Base-by-base conservation (phyloP, 208 protist genomes). In the Strigomonas culicis region DNA sequence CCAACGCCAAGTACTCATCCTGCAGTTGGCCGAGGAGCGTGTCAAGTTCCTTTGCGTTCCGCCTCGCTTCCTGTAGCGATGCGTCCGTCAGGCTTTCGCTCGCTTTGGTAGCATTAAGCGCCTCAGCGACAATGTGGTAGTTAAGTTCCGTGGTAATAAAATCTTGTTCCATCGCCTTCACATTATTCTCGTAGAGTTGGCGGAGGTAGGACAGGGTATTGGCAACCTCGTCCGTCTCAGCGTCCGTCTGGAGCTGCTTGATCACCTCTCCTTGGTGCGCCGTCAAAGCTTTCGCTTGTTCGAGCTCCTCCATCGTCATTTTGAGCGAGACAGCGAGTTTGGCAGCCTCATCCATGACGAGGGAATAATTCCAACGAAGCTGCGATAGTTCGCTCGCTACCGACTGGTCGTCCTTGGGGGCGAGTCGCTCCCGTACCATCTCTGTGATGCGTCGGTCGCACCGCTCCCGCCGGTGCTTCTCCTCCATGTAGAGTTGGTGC, bases 371-470 rank as follows among this genome's bases (percentile, higher is more conserved):
- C 62, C 66, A 68, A 0, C 83, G 82, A 19, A 94, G 70, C 3
- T 73, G 77, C 19, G 77, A 74, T 49, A 94, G 72, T 43, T 90
- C 79, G 8, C 74, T 57, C 10, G 72, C 66, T 4, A 82, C 62
- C 28, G 50, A 63, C 4, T 49, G 34, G 59, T 79, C 75, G n/a
- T 57, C 57, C 43, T 74, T 70, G 0, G 79, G 72, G 32, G 72
- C 65, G 51, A 87, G 62, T 1, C 85, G 80, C 70, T 94, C 84
- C 4, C 79, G 76, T 24, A 89, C 79, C 71, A 92, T 77, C 51
- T 95, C 84, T 1, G 80, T 82, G 24, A 95, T 74, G 13, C 86
- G 83, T 2, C 86, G 73, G 50, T 95, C 89, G 2, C 76, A 68
- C 22, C 86, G 66, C 72, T 95, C 86, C 1, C 86, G 81, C 1